These are phyloP conservation scores for Colletotrichum destructivum DNA, from an alignment of 2,329 filamentous ascomycete species.

Conservation along the genomic window DNA sequence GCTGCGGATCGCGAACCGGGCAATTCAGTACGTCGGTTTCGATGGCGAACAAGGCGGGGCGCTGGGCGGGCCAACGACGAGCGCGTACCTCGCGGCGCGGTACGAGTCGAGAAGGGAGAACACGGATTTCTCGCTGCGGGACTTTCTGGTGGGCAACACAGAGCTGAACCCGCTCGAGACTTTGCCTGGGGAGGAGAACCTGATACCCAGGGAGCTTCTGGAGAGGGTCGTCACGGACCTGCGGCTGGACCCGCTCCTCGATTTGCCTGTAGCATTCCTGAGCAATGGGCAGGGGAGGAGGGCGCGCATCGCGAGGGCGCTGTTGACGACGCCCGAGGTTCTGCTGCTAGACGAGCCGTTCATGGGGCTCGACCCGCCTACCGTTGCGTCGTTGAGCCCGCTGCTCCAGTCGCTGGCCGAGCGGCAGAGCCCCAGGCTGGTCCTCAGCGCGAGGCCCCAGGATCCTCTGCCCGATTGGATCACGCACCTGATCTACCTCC, in stretches of 20 bases:
- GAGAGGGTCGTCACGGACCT: slow-evolving; percentile 78
- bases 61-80: slow-evolving; percentile 71
- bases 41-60: slow-evolving; percentile 76
- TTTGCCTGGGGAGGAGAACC: slow-evolving; percentile 56
- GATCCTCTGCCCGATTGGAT: slow-evolving; percentile 93
- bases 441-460: slow-evolving; percentile 86
- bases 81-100: slow-evolving; percentile 87
- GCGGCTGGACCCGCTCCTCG: slow-evolving; percentile 76
- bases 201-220: slow-evolving; percentile 67
- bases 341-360: slow-evolving; percentile 94
- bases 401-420: slow-evolving; percentile 79
- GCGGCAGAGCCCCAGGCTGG: slow-evolving; percentile 77
- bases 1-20: slow-evolving; percentile 73
- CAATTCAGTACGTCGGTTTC: slow-evolving; percentile 93
- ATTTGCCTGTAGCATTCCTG: slow-evolving; percentile 88
- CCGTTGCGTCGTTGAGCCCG: slow-evolving; percentile 78
- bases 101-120: slow-evolving; percentile 91
- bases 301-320: slow-evolving; percentile 88
- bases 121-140: slow-evolving; percentile 86
- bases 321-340: slow-evolving; percentile 84
- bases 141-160: slow-evolving; percentile 87
- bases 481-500: slow-evolving; percentile 83
- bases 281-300: slow-evolving; percentile 94
- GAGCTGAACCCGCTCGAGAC: slow-evolving; percentile 81
- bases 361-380: slow-evolving; percentile 93